Evolutionary conservation across 164 flowering plant species (phyloP).

Genomic region (Vitis rupestris): DNA sequence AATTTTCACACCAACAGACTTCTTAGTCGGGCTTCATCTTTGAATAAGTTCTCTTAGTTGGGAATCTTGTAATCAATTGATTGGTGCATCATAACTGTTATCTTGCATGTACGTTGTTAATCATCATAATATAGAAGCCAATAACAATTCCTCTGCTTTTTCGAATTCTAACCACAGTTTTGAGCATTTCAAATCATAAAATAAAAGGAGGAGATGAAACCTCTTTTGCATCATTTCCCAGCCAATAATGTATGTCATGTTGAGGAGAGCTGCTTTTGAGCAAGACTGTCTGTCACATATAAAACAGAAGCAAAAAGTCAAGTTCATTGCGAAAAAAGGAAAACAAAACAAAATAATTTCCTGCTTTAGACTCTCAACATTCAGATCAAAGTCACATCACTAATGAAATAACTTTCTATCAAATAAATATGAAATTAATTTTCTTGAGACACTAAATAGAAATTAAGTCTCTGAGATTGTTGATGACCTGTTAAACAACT

Average conservation of each 20-base stretch:
- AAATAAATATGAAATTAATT: neutral
- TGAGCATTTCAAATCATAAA: neutral
- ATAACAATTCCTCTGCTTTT: no score
- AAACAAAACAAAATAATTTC: neutral
- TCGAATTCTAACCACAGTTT: no score
- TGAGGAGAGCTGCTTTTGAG: conserved; percentile 46
- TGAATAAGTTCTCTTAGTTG: no score
- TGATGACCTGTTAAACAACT: neutral
- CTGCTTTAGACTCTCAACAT: neutral
- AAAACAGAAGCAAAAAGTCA: conserved; percentile 16
- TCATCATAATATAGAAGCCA: no score
- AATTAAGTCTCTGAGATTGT: neutral
- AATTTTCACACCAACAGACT: no score
- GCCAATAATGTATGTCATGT: conserved; percentile 74
- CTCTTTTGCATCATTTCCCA: conserved; percentile 57
- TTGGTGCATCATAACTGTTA: no score
- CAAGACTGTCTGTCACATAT: conserved; percentile 43
- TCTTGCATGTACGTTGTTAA: no score
- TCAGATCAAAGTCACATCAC: neutral
- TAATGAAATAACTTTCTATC: neutral
- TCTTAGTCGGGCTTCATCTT: no score
- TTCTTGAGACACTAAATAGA: neutral
- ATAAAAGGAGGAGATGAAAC: conserved; percentile 17
- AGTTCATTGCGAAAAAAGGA: neutral
- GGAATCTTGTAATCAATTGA: no score